Evolutionary conservation across 2,329 filamentous ascomycete species (phyloP), one percentile per base, ranked within the genome.

Genomic region (Penicillium sp.): DNA sequence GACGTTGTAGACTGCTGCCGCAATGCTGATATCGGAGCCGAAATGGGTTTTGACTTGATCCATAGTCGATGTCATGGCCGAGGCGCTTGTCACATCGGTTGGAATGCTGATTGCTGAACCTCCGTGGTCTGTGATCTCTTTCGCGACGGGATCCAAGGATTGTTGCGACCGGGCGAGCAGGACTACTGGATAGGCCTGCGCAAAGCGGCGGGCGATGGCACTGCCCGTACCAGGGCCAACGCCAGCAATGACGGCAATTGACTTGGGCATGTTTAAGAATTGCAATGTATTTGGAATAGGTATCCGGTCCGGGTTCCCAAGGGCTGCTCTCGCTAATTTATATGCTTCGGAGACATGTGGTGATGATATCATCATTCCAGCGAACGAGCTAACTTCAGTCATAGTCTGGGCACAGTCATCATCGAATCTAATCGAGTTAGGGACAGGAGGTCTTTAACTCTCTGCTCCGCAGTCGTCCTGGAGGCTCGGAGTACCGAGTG

Each of bases 101-200:
- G 84, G 82, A 67, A 94, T 85, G 14, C 90, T 90, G 12, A 92
- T 77, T 1, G 90, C 91, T 50, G 84, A 82, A 2, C 91, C 90
- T 11, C 90, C 90, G 0, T 77, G 73, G 5, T 77, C 73, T 58
- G 87, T 87, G 76, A 95, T 92, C 66, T 91, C 89, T 2, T 83
- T 72, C 6, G 90, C 87, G 2, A 91, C 81, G n/a, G 81, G 77
- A 57, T 85, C 81, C 76, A 87, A 91, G 73, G 83, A 90, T 43
- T 85, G 82, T 0, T 87, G 82, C 15, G 80, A 86, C 52, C 90
- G 88, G 12, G 90, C 86, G n/a, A 94, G 83, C 1, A 94, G 81
- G 1, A 90, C 88, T 1, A 94, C 88, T 0, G 89, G 86, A 70
- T 94, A 95, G 8, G 83, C 70, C 62, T 86, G 76, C 41, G 86